Percentiles rank a stretch among this genome's conserved stretches.
Conservation (phyloP, 2,329 filamentous ascomycete genomes). For the Colletotrichum paranaense region DNA sequence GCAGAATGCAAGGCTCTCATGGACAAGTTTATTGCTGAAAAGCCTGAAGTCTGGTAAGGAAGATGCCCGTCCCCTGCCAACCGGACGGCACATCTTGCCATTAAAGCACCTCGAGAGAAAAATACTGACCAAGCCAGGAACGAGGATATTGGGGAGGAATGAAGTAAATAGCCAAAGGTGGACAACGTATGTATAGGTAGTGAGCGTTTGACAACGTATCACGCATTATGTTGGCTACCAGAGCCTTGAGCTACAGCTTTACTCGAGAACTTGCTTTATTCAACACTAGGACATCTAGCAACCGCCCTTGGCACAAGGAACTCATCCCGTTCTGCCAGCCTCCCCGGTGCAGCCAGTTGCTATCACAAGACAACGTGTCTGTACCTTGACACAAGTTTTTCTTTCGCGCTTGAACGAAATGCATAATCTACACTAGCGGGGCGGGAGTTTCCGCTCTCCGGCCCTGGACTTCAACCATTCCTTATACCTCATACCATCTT, state of each 20-base stretch:
- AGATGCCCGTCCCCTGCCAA: conserved; percentile 28
- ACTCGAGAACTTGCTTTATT: conserved; percentile 31
- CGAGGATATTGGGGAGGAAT: conserved; percentile 34
- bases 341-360: background rate
- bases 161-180: background rate
- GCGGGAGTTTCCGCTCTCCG: background rate
- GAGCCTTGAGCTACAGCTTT: background rate
- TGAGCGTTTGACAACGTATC: background rate
- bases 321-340: background rate
- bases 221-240: background rate
- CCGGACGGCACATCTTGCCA: too few species aligned
- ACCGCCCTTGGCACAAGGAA: background rate
- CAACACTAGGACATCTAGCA: conserved; percentile 27
- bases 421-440: conserved; percentile 15
- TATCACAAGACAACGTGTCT: background rate
- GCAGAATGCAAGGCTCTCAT: conserved; percentile 75
- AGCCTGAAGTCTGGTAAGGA: conserved; percentile 77
- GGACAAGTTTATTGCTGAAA: conserved; percentile 77
- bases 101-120: background rate
- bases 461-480: background rate
- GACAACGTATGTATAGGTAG: background rate
- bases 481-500: background rate
- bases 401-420: background rate
- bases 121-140: conserved; percentile 8
- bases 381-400: background rate